These are phyloP conservation scores for Colletotrichum tofieldiae DNA, from an alignment of 2,329 filamentous ascomycete species.

Conservation along the genomic window DNA sequence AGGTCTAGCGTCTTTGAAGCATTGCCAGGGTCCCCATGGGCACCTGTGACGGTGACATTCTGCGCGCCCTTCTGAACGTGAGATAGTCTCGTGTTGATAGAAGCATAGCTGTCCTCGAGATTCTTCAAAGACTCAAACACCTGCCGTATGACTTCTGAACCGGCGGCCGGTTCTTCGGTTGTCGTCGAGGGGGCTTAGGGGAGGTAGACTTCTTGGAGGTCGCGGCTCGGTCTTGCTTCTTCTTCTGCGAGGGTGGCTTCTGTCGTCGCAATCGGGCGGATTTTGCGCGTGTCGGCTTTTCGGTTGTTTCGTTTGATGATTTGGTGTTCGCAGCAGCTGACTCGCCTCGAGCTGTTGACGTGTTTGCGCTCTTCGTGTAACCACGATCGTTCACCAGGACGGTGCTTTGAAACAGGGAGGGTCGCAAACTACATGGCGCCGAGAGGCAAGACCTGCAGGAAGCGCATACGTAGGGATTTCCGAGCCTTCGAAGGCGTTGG, in stretches of 20 bases:
- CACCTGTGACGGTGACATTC: neutral
- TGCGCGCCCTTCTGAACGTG: neutral
- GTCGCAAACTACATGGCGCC: conserved; percentile 23
- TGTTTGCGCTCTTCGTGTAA: conserved; percentile 14
- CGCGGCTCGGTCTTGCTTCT: neutral
- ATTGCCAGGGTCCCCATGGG: neutral
- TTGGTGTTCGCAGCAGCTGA: no score
- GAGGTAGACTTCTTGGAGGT: neutral
- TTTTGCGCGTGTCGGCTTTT: neutral
- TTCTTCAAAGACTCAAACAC: conserved; percentile 29
- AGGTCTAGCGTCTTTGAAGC: neutral
- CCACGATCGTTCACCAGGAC: conserved; percentile 13
- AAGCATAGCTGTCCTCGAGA: conserved; percentile 30
- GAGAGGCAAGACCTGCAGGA: conserved; percentile 44
- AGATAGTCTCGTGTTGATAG: conserved; percentile 29
- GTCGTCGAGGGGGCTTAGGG: conserved; percentile 37
- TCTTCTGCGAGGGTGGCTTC: neutral
- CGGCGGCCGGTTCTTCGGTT: conserved; percentile 1
- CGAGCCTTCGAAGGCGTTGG: conserved; percentile 48
- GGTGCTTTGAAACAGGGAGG: conserved; percentile 10
- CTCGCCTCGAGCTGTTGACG: conserved; percentile 4
- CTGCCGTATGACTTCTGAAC: conserved; percentile 29
- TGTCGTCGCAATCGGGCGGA: neutral
- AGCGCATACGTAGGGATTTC: conserved; percentile 49
- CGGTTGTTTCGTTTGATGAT: neutral